phyloP scores from a whole-genome alignment of 768 basidiomycete species.

The Mycena epipterygia region DNA sequence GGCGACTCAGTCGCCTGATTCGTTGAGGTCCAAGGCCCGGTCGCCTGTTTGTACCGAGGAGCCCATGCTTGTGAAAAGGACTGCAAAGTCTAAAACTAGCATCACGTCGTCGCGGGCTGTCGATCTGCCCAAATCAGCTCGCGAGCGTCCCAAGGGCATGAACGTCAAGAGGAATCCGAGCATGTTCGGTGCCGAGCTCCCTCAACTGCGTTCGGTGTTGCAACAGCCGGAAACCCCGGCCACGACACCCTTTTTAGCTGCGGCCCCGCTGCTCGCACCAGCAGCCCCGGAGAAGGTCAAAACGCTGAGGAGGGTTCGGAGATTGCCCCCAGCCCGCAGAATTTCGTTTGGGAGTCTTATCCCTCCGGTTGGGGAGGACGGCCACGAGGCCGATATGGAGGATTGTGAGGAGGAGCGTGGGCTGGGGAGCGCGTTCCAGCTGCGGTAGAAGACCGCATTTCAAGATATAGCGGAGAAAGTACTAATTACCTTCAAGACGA shows the following conservation, averaged over 20 bases:
- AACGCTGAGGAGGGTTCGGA: conserved; percentile 66
- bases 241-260: conserved; percentile 14
- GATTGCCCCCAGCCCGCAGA: conserved; percentile 62
- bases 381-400: conserved; percentile 47
- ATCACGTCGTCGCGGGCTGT: conserved; percentile 16
- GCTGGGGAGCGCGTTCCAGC: conserved; percentile 82
- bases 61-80: conserved; percentile 16
- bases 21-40: not conserved
- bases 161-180: conserved; percentile 72
- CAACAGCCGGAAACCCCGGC: conserved; percentile 42
- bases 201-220: conserved; percentile 51
- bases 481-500: conserved; percentile 30
- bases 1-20: conserved; percentile 34
- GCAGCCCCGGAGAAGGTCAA: conserved; percentile 48
- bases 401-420: conserved; percentile 51
- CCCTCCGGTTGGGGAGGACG: conserved; percentile 54
- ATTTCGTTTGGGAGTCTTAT: conserved; percentile 76
- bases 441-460: conserved; percentile 52
- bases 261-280: conserved; percentile 33
- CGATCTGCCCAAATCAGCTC: conserved; percentile 34
- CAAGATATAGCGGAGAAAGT: conserved; percentile 30
- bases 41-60: not conserved
- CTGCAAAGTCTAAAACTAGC: conserved; percentile 21
- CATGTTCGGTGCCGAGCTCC: conserved; percentile 77
- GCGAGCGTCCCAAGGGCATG: conserved; percentile 53